Evolutionary conservation across 257 asterid genomes (phyloP).

Genomic region (Solanum ossicruentum): DNA sequence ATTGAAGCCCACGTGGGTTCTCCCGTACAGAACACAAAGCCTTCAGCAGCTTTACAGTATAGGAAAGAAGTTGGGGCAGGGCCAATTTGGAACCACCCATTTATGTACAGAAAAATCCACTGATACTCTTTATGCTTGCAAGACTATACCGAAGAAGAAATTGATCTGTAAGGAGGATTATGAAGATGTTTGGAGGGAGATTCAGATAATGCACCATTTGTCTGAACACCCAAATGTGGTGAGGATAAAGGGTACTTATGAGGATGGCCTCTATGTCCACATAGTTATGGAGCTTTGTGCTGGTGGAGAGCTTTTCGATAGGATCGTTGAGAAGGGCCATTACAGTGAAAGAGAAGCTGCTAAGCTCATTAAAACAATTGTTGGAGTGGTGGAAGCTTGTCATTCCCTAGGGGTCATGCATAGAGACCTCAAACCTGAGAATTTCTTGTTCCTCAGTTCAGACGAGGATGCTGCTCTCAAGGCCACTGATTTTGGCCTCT

Average conservation of each 20-base stretch:
- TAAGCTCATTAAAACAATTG: constrained; percentile 39
- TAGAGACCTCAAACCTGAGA: neutral
- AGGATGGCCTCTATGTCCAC: neutral
- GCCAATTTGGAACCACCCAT: constrained; percentile 52
- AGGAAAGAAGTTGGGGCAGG: constrained; percentile 55
- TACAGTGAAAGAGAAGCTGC: constrained; percentile 80
- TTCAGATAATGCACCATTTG: constrained; percentile 65
- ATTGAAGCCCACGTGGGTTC: constrained; percentile 22
- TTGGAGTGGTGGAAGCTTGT: neutral
- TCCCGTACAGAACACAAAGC: constrained; percentile 37
- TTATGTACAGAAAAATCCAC: constrained; percentile 45
- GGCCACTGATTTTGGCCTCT: constrained; percentile 89
- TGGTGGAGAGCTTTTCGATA: constrained; percentile 83
- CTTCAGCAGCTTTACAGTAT: constrained; percentile 31
- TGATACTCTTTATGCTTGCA: constrained; percentile 41
- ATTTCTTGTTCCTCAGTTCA: neutral
- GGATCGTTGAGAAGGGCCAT: constrained; percentile 76
- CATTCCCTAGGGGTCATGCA: neutral
- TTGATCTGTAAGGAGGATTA: constrained; percentile 47
- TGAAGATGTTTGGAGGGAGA: constrained; percentile 70
- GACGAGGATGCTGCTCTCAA: constrained; percentile 79
- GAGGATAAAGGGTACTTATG: constrained; percentile 15
- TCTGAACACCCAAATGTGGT: constrained; percentile 75
- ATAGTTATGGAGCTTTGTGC: constrained; percentile 28
- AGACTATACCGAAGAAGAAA: constrained; percentile 57